Conservation (phyloP, 2,329 filamentous ascomycete genomes). For the Fusarium pilosicola region DNA sequence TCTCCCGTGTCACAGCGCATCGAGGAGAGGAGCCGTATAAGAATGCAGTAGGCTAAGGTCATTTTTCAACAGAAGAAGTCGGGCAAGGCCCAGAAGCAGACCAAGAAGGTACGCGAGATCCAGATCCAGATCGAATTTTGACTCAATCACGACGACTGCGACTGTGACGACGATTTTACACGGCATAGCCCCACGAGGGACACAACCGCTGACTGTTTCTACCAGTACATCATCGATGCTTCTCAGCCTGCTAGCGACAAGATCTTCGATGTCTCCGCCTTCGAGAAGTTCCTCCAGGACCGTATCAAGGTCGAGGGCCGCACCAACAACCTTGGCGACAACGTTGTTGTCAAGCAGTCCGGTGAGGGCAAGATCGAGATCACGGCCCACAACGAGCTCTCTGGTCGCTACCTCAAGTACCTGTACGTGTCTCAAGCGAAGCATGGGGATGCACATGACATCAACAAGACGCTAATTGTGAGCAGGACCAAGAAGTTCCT, state of each 20-base stretch:
- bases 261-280: conserved; percentile 99
- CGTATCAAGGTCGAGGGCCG: conserved; percentile 99
- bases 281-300: conserved; percentile 99
- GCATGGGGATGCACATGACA: too few species aligned
- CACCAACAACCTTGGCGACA: conserved; percentile 96
- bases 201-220: conserved; percentile 21
- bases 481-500: conserved; percentile 99
- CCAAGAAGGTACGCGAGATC: conserved; percentile 76
- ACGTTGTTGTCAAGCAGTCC: conserved; percentile 87
- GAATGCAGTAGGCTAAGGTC: conserved; percentile 96
- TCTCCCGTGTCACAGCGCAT: conserved; percentile 30
- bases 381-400: conserved; percentile 96
- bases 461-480: conserved; percentile 1
- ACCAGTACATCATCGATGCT: conserved; percentile 98
- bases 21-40: conserved; percentile 37
- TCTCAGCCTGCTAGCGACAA: conserved; percentile 98
- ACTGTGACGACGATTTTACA: background rate
- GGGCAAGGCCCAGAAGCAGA: conserved; percentile 79
- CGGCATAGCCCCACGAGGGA: background rate
- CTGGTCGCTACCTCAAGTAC: conserved; percentile 99
- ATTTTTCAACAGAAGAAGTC: conserved; percentile 71
- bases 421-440: conserved; percentile 70
- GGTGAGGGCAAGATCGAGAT: conserved; percentile 99
- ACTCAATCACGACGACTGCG: background rate
- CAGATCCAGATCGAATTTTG: background rate